Evolutionary conservation across 176 grass and related monocot species (phyloP), one percentile per base, ranked within the genome.

Genomic region (Miscanthus lutarioriparius): DNA sequence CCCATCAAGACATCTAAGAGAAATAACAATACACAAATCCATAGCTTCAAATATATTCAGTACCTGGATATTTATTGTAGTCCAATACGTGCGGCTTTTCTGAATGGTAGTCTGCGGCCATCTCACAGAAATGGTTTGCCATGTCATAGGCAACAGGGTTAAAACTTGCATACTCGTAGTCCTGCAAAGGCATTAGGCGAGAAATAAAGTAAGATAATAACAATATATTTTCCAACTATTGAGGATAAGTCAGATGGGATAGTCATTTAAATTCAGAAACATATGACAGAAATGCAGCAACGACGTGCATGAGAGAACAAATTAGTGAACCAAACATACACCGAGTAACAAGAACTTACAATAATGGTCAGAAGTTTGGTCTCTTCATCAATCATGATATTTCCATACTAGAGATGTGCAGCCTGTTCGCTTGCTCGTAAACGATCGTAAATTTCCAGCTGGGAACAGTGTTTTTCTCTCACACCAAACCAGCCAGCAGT

Each of bases 91-190:
- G 96, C 10, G 96, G 96, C 28, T 75, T 90, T 83, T 91, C 89
- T 49, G 91, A 92, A 79, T 95, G 96, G 82, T 98, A 98, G 74
- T 98, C 84, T 27, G 96, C 96, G 12, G 89, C 91, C 96, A 98
- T 98, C 86, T 98, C 96, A 7, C 93, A 98, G 77, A 98, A 98
- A 88, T 98, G 96, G 86, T 98, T 98, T 58, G 96, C 93, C 2
- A 98, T 85, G 40, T 98, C 96, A 86, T 87, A 95, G 9, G 96
- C 89, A 67, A 94, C 23, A 71, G 96, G 93, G 51, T 95, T 95
- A 91, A 95, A 98, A 72, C 96, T 94, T 70, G 96, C 83, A 82
- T 98, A 98, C 74, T 98, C 96, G 6, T 98, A 98, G 68, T 98
- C 96, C 96, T 98, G 85, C 47, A 62, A 51, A 90, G 41, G 13